Percentiles rank a stretch among this genome's conserved stretches.
These are phyloP conservation scores for Globisporangium abappressorium DNA, from an alignment of 352 stramenopile genomes.

Conservation along the genomic window DNA sequence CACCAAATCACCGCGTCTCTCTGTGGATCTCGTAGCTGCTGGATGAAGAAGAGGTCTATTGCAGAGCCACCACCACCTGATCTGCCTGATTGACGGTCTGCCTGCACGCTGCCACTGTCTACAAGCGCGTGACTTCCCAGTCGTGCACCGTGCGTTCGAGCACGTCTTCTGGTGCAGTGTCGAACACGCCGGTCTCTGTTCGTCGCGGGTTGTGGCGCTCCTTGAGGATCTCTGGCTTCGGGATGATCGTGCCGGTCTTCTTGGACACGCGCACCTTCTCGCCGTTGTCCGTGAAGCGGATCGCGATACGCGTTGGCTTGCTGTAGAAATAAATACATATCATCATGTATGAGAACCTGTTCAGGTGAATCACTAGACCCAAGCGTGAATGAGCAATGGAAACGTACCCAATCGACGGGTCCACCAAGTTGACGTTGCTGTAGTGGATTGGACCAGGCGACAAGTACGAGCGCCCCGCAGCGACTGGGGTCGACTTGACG, in stretches of 20 bases:
- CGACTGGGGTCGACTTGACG: conserved; percentile 73
- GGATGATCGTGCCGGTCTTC: conserved; percentile 95
- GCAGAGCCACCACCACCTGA: background rate
- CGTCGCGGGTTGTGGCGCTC: conserved; percentile 79
- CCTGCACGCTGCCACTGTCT: conserved; percentile 18
- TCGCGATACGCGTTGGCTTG: conserved; percentile 74
- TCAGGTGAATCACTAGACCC: background rate
- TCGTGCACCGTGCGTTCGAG: conserved; percentile 77
- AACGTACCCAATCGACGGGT: conserved; percentile 64
- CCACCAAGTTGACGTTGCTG: conserved; percentile 85
- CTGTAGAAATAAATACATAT: conserved; percentile 15
- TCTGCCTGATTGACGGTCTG: background rate
- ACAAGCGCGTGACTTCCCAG: conserved; percentile 71
- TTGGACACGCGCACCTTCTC: conserved; percentile 95
- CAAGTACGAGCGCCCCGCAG: conserved; percentile 71
- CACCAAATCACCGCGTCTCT: background rate
- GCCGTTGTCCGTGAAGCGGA: conserved; percentile 89
- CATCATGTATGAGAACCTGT: background rate
- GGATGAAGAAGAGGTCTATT: background rate
- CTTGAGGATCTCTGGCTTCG: conserved; percentile 90
- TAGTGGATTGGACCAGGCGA: conserved; percentile 83
- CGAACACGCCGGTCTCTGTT: conserved; percentile 82
- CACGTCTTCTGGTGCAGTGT: conserved; percentile 76
- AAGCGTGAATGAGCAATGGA: background rate
- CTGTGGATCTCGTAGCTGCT: background rate